Conservation (phyloP, 768 basidiomycete species). For the Lactarius sanguifluus region DNA sequence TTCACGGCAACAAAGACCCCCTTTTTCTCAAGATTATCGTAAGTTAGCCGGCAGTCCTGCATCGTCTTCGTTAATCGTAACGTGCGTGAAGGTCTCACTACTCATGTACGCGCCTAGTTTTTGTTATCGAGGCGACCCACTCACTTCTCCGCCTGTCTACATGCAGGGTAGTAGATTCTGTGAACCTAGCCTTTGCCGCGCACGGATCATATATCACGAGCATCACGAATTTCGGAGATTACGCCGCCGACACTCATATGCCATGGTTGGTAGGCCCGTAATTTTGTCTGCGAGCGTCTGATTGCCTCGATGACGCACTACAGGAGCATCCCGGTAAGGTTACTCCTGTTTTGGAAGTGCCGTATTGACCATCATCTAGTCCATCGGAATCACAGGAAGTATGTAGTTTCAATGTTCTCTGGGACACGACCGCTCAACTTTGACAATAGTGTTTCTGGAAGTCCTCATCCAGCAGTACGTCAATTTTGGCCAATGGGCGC, state of each 20-base stretch:
- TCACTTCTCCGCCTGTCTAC: neutral
- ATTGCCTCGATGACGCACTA: neutral
- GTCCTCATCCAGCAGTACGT: constrained; percentile 9
- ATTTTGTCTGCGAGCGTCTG: neutral
- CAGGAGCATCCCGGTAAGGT: constrained; percentile 3
- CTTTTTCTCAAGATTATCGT: constrained; percentile 1
- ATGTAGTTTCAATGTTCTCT: neutral
- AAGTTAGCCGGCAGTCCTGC: neutral
- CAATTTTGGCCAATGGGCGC: neutral
- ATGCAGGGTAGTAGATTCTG: constrained; percentile 2
- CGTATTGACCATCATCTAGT: neutral
- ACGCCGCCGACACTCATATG: neutral
- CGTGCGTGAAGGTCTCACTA: neutral
- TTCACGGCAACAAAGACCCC: neutral
- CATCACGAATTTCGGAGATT: constrained; percentile 10
- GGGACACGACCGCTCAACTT: neutral
- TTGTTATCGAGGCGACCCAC: neutral
- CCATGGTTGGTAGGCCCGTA: neutral
- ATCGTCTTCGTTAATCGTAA: neutral
- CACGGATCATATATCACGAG: constrained; percentile 7
- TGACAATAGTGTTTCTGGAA: neutral
- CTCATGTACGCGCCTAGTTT: neutral
- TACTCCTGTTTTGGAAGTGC: neutral
- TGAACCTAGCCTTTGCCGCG: neutral
- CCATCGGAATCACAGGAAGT: constrained; percentile 7